phyloP scores from a whole-genome alignment of 2,329 filamentous ascomycete species.

The Verticillium isaacii region DNA sequence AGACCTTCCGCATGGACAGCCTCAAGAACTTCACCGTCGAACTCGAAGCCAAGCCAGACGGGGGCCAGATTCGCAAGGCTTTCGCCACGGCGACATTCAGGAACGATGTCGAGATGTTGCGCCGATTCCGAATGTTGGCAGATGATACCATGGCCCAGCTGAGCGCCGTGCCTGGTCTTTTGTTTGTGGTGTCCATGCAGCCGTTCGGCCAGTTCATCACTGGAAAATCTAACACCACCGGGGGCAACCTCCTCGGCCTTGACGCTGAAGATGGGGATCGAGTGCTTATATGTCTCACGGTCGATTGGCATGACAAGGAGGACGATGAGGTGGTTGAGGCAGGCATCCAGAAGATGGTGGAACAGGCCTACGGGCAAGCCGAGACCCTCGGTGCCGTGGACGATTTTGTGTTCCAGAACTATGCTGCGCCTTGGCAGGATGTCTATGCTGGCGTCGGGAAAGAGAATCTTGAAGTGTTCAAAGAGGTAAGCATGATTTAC shows the following conservation, averaged over 20 bases:
- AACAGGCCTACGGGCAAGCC: constrained; percentile 11
- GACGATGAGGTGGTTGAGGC: constrained; percentile 15
- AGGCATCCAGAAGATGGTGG: constrained; percentile 11
- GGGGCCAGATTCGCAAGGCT: not conserved
- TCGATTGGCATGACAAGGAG: constrained; percentile 14
- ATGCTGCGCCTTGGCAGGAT: constrained; percentile 31
- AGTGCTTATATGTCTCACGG: constrained; percentile 14
- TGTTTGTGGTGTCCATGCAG: not conserved
- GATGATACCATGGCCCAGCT: not conserved
- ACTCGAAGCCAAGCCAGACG: not conserved
- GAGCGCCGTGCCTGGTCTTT: not conserved
- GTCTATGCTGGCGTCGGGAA: constrained; percentile 31
- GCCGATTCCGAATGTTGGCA: not conserved
- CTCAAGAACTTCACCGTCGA: not conserved
- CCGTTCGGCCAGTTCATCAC: not conserved
- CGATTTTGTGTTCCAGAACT: constrained; percentile 27
- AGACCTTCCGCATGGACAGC: not conserved
- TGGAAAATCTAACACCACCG: constrained; percentile 13
- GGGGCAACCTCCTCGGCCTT: constrained; percentile 31
- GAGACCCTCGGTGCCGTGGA: constrained; percentile 6
- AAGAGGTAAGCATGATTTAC: constrained; percentile 7
- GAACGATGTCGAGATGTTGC: not conserved
- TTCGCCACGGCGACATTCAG: not conserved
- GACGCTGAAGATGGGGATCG: constrained; percentile 18
- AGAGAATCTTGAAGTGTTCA: constrained; percentile 22